phyloP scores from a whole-genome alignment of 2,329 filamentous ascomycete species.

The Stylonectria norvegica region DNA sequence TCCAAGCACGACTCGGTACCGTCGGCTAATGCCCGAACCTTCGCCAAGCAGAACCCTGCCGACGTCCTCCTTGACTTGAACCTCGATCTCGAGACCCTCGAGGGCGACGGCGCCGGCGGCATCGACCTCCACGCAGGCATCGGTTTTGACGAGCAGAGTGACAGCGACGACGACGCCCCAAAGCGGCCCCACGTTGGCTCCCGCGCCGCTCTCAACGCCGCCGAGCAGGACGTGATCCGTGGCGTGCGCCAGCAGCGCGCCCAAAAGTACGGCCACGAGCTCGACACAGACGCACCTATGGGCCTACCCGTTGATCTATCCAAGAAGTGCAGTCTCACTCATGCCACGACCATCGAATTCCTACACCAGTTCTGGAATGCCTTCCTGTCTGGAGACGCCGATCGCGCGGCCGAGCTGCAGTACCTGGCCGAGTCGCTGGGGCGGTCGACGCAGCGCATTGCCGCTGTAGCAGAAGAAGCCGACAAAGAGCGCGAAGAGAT shows the following conservation, averaged over 20 bases:
- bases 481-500: slow-evolving; percentile 68
- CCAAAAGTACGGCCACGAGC: slow-evolving; percentile 52
- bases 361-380: slow-evolving; percentile 96
- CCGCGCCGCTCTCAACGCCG: slow-evolving; percentile 59
- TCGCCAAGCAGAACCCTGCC: slow-evolving; percentile 66
- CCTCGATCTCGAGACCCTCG: slow-evolving; percentile 55
- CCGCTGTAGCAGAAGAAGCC: slow-evolving; percentile 74
- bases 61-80: slow-evolving; percentile 65
- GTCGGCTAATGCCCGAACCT: slow-evolving; percentile 48
- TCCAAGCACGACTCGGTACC: slow-evolving; percentile 53
- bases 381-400: slow-evolving; percentile 82
- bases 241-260: slow-evolving; percentile 60
- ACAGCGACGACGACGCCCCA: slow-evolving; percentile 59
- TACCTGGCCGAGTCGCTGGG: slow-evolving; percentile 79
- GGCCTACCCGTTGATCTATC: slow-evolving; percentile 52
- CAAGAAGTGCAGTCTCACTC: slow-evolving; percentile 63
- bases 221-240: slow-evolving; percentile 63
- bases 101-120: slow-evolving; percentile 46
- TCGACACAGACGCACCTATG: slow-evolving; percentile 52
- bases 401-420: slow-evolving; percentile 74
- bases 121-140: slow-evolving; percentile 62
- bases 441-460: slow-evolving; percentile 73
- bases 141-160: slow-evolving; percentile 67
- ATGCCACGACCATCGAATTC: slow-evolving; percentile 92
- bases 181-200: slow-evolving; percentile 64